Evolutionary conservation across 495 filamentous ascomycete species (phyloP).

Genomic region (Physcia stellaris): DNA sequence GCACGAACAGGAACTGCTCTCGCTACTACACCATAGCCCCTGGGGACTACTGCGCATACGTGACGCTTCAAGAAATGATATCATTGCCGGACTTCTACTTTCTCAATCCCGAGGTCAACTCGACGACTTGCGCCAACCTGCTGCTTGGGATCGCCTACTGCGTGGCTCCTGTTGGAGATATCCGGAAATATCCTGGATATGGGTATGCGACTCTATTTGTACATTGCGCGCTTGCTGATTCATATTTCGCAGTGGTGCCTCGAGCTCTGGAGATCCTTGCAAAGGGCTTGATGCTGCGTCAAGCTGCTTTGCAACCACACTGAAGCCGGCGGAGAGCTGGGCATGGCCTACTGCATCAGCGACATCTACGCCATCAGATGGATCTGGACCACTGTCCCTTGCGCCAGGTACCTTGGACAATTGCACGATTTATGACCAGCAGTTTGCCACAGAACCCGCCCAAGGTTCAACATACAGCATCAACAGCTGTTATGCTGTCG

Average conservation of each 20-base stretch:
- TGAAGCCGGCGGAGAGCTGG: neutral
- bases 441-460: too few relatives aligned
- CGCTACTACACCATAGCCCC: conserved; percentile 8
- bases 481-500: too few relatives aligned
- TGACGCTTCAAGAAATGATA: conserved; percentile 16
- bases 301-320: neutral
- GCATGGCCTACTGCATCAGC: too few relatives aligned
- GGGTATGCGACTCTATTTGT: neutral
- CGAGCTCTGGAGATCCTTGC: neutral
- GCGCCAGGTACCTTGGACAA: too few relatives aligned
- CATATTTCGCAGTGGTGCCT: too few relatives aligned
- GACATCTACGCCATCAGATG: too few relatives aligned
- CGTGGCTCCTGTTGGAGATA: conserved; percentile 11
- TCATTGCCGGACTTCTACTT: conserved; percentile 17
- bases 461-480: too few relatives aligned
- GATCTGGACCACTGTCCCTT: too few relatives aligned
- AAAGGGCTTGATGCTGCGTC: neutral
- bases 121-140: conserved; percentile 22
- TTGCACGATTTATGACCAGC: too few relatives aligned
- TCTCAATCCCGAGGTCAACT: conserved; percentile 18
- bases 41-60: conserved; percentile 20
- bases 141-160: conserved; percentile 15
- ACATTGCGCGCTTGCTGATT: too few relatives aligned
- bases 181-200: neutral
- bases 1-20: neutral